Base-by-base conservation (phyloP, 2,329 filamentous ascomycete species). In the Penicillium capsulatum region DNA sequence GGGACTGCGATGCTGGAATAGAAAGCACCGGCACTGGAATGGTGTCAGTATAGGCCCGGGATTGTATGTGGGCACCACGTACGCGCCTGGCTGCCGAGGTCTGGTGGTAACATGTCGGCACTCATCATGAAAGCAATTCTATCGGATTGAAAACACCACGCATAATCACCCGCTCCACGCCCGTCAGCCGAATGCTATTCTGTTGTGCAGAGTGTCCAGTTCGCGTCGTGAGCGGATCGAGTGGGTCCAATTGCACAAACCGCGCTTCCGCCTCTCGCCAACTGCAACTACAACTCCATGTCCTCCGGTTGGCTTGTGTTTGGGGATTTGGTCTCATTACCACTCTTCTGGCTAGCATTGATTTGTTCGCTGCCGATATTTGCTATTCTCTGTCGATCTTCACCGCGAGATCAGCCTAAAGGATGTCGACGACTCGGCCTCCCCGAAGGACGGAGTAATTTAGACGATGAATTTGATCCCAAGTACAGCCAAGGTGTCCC, bases 341-440 rank as follows among this genome's bases (percentile, higher is more conserved):
- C 10, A 4, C n/a, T 11, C 26, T 28, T 28, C 5, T 28, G 13
- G 13, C 5, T 14, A 28, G 4, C n/a, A 4, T 28, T 11, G 13
- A n/a, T n/a, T n/a, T 28, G 10, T 28, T 6, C 6, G 6, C 13
- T 28, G 10, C 26, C 19, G 9, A 5, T 22, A 7, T 11, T 28
- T 6, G 26, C n/a, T 7, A 6, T 28, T 4, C 4, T 28, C 5
- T 32, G 31, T 7, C 42, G 33, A 33, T 28, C 35, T 9, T 24
- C 39, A 34, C 17, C 28, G 38, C 19, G 28, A 16, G n/a, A 19
- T 27, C 26, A 31, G 17, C 70, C 70, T 0, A 62, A 59, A 42
- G 76, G 76, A 40, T 80, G 77, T 51, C 65, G 68, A 36, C 75
- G 70, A 52, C 54, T 80, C 9, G 75, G 75, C 11, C 55, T 78